Percentiles rank a stretch among this genome's conserved stretches.
Conservation (phyloP, 23 red algal species). For the Pyropia haitanensis region DNA sequence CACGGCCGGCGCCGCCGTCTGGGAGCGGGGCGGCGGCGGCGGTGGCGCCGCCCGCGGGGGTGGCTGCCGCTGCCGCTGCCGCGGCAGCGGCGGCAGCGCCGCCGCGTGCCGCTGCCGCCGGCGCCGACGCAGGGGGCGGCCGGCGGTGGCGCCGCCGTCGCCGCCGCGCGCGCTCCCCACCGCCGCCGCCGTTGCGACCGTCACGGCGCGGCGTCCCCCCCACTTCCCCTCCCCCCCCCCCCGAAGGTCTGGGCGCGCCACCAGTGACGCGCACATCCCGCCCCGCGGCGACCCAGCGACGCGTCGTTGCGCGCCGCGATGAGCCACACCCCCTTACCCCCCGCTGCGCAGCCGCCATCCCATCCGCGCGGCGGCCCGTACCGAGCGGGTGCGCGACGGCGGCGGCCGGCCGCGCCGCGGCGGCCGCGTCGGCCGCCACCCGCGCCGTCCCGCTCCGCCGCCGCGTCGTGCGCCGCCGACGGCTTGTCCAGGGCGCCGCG, state of each 20-base stretch:
- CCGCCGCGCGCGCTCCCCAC: too few relatives aligned
- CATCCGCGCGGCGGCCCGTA: conserved; percentile 68
- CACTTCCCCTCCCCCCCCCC: too few relatives aligned
- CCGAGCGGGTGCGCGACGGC: conserved; percentile 84
- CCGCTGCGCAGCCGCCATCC: conserved; percentile 65
- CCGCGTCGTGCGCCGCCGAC: conserved; percentile 72
- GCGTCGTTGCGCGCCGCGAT: conserved; percentile 67
- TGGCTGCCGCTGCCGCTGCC: too few relatives aligned
- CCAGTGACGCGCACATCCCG: conserved; percentile 61
- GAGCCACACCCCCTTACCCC: conserved; percentile 71
- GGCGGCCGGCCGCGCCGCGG: conserved; percentile 67
- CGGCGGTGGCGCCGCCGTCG: too few relatives aligned
- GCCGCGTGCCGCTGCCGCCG: too few relatives aligned
- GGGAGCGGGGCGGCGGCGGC: too few relatives aligned
- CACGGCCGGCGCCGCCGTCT: too few relatives aligned
- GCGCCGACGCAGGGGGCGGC: too few relatives aligned
- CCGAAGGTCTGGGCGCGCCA: conserved; percentile 28
- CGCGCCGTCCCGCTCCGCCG: conserved; percentile 66
- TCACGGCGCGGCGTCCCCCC: too few relatives aligned
- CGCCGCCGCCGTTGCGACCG: too few relatives aligned
- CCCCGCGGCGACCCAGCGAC: conserved; percentile 48
- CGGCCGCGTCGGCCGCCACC: conserved; percentile 37
- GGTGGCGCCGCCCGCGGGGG: too few relatives aligned
- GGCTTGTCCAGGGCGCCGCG: conserved; percentile 19
- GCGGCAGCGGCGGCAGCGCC: too few relatives aligned